Percentiles rank a stretch among this genome's conserved stretches.
Evolutionary conservation across 2,329 filamentous ascomycete genomes (phyloP).

Genomic region (Fusarium tjaetaba): DNA sequence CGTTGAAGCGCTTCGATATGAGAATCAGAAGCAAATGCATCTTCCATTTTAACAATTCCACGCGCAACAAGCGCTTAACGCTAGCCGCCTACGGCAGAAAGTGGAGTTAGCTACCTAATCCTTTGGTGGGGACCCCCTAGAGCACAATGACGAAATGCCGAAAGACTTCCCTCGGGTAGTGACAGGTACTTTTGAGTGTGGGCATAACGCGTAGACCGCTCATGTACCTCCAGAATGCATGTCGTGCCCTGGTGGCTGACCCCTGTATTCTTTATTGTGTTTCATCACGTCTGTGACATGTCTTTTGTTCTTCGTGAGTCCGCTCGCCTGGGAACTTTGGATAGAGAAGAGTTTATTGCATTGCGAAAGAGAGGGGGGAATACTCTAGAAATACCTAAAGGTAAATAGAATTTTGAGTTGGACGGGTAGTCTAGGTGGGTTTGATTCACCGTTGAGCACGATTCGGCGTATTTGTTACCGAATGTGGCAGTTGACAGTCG

Average conservation of each 20-base stretch:
- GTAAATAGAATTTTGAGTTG: not conserved
- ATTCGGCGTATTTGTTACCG: constrained; percentile 27
- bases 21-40: constrained; percentile 3
- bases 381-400: not conserved
- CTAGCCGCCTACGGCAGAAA: constrained; percentile 13
- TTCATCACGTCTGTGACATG: not conserved
- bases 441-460: not conserved
- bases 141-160: constrained; percentile 31
- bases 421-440: not conserved
- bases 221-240: constrained; percentile 2
- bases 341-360: not conserved
- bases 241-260: constrained; percentile 1
- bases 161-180: constrained; percentile 14
- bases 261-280: constrained; percentile 1
- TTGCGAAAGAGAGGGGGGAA: not conserved
- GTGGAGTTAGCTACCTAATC: constrained; percentile 20
- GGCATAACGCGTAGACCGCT: not conserved
- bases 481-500: constrained; percentile 20
- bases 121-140: not conserved
- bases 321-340: not conserved
- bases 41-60: constrained; percentile 11
- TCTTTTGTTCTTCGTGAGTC: not conserved
- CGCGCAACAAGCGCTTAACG: constrained; percentile 24
- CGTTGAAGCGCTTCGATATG: not conserved
- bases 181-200: constrained; percentile 8